A percentile compares a stretch with the other conserved stretches of the same genome.
Evolutionary conservation across 2,329 filamentous ascomycete genomes (phyloP).

Genomic region (Hortaea sp.): DNA sequence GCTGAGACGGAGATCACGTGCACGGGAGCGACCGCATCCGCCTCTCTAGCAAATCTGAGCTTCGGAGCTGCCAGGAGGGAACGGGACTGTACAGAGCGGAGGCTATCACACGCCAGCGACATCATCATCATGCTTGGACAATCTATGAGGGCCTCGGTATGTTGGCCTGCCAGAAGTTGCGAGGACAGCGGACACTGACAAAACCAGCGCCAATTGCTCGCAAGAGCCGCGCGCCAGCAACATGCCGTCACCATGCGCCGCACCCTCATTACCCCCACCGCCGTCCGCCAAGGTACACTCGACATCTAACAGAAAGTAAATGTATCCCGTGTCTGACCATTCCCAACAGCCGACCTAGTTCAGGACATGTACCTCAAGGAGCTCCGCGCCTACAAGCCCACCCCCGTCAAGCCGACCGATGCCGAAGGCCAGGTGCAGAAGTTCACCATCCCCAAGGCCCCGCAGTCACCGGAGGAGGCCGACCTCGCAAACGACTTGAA

Average conservation of each 20-base stretch:
- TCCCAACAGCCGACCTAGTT: constrained; percentile 71
- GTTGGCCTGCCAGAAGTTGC: constrained; percentile 4
- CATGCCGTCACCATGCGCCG: constrained; percentile 45
- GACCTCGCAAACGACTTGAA: constrained; percentile 86
- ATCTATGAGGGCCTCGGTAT: constrained; percentile 52
- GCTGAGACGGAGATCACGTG: neutral
- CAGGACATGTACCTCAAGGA: constrained; percentile 97
- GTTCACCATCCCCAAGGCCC: constrained; percentile 70
- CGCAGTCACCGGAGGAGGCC: constrained; percentile 83
- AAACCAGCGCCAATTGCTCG: constrained; percentile 49
- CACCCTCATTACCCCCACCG: constrained; percentile 53
- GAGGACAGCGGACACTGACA: constrained; percentile 13
- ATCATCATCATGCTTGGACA: constrained; percentile 47
- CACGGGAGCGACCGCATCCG: neutral
- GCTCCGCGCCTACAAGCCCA: constrained; percentile 87
- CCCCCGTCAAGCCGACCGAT: constrained; percentile 73
- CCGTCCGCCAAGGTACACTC: constrained; percentile 50
- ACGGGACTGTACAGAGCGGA: neutral
- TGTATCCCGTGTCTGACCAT: neutral
- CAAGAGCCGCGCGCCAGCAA: constrained; percentile 50
- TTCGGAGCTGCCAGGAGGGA: neutral
- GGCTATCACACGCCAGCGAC: neutral
- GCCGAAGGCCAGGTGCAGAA: constrained; percentile 83
- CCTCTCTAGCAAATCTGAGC: neutral
- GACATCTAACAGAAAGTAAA: neutral